phyloP scores from a whole-genome alignment of 75 land plant genomes.

The Pseudotsuga menziesii region DNA sequence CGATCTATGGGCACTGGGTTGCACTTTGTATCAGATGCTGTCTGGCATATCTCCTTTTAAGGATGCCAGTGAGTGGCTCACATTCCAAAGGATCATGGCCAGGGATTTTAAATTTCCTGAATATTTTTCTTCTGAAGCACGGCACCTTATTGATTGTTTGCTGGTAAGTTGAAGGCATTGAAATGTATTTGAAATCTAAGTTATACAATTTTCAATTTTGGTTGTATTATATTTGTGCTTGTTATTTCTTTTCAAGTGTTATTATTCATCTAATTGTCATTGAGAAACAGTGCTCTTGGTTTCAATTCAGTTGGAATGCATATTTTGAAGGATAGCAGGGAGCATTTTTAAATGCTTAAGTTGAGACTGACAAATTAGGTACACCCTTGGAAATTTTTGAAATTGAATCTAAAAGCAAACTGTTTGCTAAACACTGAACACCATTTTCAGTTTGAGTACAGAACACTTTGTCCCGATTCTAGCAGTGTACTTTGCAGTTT shows the following conservation, averaged over 20 bases:
- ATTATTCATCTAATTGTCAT: neutral
- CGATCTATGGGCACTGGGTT: constrained; percentile 99
- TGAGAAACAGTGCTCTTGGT: neutral
- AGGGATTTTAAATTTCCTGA: constrained; percentile 82
- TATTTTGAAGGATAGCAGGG: neutral
- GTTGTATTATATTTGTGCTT: neutral
- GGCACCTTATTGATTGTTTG: constrained; percentile 76
- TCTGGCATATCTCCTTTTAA: constrained; percentile 97
- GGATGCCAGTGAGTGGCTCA: constrained; percentile 98
- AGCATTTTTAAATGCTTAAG: neutral
- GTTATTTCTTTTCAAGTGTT: neutral
- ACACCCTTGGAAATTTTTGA: neutral
- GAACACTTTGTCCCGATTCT: neutral
- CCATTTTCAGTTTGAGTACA: neutral
- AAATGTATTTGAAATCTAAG: neutral
- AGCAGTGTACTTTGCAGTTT: neutral
- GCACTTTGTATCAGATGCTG: constrained; percentile 98
- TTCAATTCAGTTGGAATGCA: neutral
- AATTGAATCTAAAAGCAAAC: no score
- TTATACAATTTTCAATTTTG: neutral
- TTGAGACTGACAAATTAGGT: neutral
- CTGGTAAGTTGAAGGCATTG: constrained; percentile 53
- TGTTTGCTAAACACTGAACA: neutral
- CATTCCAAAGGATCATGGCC: constrained; percentile 89
- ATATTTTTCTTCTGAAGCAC: constrained; percentile 78